Conservation (phyloP, 495 filamentous ascomycete genomes). For the Durotheca rogersii region DNA sequence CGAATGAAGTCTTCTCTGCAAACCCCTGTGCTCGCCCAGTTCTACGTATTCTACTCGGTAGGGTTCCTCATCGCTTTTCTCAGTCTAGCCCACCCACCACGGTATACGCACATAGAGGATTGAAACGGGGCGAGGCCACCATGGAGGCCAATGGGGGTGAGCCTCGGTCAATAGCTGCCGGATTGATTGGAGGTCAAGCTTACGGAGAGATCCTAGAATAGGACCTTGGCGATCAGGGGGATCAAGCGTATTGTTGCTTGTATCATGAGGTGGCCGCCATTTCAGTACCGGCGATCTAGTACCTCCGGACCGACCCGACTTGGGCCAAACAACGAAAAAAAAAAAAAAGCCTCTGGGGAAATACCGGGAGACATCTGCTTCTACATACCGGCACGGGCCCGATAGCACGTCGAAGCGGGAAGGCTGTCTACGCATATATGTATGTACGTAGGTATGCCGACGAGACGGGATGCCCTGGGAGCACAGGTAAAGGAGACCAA, state of each 20-base stretch:
- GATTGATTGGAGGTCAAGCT: conserved; percentile 17
- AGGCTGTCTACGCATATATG: too few relatives aligned
- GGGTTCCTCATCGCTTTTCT: conserved; percentile 8
- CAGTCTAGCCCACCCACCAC: conserved; percentile 11
- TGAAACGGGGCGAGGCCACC: conserved; percentile 21
- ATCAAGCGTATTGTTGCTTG: conserved; percentile 11
- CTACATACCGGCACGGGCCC: too few relatives aligned
- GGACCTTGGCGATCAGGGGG: conserved; percentile 29
- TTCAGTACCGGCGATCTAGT: not conserved
- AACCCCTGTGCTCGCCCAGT: conserved; percentile 6
- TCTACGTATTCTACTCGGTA: conserved; percentile 7
- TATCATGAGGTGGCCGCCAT: conserved; percentile 25
- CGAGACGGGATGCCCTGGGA: too few relatives aligned
- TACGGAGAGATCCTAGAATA: conserved; percentile 28
- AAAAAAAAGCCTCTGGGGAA: too few relatives aligned
- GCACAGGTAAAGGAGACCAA: not conserved
- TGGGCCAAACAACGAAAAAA: too few relatives aligned
- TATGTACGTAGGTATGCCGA: too few relatives aligned
- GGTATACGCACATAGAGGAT: too few relatives aligned
- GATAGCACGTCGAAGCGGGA: not conserved
- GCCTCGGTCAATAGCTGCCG: conserved; percentile 11
- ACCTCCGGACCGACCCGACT: not conserved
- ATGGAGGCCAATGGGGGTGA: conserved; percentile 21
- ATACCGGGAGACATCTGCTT: too few relatives aligned
- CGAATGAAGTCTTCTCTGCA: conserved; percentile 1